Base-by-base conservation (phyloP, 495 filamentous ascomycete species). In the Lichina pygmaea region DNA sequence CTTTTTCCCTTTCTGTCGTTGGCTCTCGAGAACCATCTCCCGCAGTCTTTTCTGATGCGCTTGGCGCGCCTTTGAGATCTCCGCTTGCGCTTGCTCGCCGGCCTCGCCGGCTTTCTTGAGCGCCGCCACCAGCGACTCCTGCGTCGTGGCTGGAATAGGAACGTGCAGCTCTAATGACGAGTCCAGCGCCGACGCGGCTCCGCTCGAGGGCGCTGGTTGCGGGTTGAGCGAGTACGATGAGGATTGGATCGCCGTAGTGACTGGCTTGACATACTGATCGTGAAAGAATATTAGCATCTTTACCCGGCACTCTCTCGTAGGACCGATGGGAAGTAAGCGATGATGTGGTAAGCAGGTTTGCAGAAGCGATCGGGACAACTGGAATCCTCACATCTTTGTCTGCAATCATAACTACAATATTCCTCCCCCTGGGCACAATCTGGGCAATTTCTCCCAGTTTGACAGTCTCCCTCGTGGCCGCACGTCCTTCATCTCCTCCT, bases 211-310 rank as follows among this genome's bases (percentile, higher is more conserved):
- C 24, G 24, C 24, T 24, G 24, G 24, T 24, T 24, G 24, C 24
- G 83, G 81, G 34, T 76, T 78, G 51, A 89, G 67, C 59, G 73
- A 81, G 50, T 78, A 66, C 44, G 70, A 62, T 34, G 73, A 75
- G 16, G 65, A 62, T 45, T 77, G 66, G 43, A 92, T 75, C 7
- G 82, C 76, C 40, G 74, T 73, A 41, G 67, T 62, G 48, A 84
- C 71, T 8, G 79, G 67, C 63, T 84, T 82, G 47, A 85, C 52
- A 49, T 79, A 75, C 62, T 42, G 46, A 24, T 24, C 24, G 24
- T 24, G 24, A 4, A 24, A 24, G 24, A 24, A 2, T 24, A 4
- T 24, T 24, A 24, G 24, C 4, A 24, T 24, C 24, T 24, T 2
- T 12, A 40, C 24, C 4, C 33, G 41, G 33, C 33, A 44, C 39